These are phyloP conservation scores for Pythium diclinum DNA, from an alignment of 352 stramenopile genomes.

Conservation along the genomic window DNA sequence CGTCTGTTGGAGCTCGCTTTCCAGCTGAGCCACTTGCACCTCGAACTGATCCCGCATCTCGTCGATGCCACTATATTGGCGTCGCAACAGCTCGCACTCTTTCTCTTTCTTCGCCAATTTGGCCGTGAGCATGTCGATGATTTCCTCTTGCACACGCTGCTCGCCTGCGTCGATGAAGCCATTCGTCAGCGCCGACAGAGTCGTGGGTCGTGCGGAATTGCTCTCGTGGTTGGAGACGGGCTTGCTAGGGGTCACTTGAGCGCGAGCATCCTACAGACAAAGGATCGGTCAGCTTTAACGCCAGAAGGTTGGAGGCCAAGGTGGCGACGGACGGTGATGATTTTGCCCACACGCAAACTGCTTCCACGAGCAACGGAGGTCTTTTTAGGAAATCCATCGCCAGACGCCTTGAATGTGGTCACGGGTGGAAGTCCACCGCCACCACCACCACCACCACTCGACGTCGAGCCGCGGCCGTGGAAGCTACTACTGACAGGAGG, in stretches of 20 bases:
- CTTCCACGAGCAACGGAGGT: constrained; percentile 22
- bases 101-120: constrained; percentile 67
- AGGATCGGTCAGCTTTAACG: not conserved
- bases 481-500: not conserved
- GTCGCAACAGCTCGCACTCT: constrained; percentile 45
- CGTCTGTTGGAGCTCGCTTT: constrained; percentile 3
- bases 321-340: constrained; percentile 41
- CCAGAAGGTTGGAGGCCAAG: not conserved
- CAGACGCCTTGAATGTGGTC: not conserved
- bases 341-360: constrained; percentile 45
- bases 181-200: not conserved
- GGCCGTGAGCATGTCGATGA: constrained; percentile 58
- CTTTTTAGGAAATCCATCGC: not conserved
- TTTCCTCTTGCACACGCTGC: constrained; percentile 48
- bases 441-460: constrained; percentile 1
- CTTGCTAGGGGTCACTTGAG: constrained; percentile 24
- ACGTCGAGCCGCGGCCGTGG: not conserved
- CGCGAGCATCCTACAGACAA: constrained; percentile 33
- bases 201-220: not conserved
- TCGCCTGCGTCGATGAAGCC: constrained; percentile 46
- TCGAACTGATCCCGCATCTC: not conserved
- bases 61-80: constrained; percentile 28
- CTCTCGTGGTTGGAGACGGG: not conserved
- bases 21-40: not conserved
- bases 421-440: constrained; percentile 1